These are phyloP conservation scores for Citrus australasica DNA, from an alignment of 345 rosid genomes.

Conservation along the genomic window DNA sequence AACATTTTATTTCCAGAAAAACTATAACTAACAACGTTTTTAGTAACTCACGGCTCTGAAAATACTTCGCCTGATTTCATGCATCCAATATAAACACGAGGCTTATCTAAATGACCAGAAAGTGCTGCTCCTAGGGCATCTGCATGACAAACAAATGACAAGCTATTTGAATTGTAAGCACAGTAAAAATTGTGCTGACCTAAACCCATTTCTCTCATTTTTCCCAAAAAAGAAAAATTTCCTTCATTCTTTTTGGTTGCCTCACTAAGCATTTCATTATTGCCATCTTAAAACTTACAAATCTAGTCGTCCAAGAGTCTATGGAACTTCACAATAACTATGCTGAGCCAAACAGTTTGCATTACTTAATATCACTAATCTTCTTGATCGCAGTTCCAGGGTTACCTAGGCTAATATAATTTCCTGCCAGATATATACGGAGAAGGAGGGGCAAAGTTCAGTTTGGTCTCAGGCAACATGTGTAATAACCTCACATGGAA, in stretches of 20 bases:
- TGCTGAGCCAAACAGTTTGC: not conserved
- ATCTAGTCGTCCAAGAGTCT: not conserved
- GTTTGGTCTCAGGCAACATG: not conserved
- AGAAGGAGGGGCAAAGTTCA: slow-evolving; percentile 1
- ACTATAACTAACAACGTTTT: not conserved
- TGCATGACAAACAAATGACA: slow-evolving; percentile 16
- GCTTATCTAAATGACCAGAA: slow-evolving; percentile 36
- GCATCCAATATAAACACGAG: slow-evolving; percentile 45
- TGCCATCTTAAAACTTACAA: slow-evolving; percentile 4
- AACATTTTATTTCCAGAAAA: not conserved
- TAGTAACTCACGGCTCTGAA: slow-evolving; percentile 42
- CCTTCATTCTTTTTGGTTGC: not conserved
- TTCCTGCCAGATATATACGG: not conserved
- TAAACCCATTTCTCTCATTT: not conserved
- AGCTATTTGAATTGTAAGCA: not conserved
- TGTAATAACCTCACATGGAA: not conserved
- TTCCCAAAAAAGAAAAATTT: not conserved
- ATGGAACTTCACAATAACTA: not conserved
- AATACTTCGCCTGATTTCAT: slow-evolving; percentile 56
- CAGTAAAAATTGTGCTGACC: not conserved
- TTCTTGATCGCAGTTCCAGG: not conserved
- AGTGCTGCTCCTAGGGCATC: slow-evolving; percentile 48
- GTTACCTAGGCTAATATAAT: not conserved
- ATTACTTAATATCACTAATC: not conserved
- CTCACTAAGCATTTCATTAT: not conserved